A percentile compares a stretch with the other conserved stretches of the same genome.
phyloP scores from a whole-genome alignment of 495 filamentous ascomycete genomes.

The Jackrogersella multiformis region DNA sequence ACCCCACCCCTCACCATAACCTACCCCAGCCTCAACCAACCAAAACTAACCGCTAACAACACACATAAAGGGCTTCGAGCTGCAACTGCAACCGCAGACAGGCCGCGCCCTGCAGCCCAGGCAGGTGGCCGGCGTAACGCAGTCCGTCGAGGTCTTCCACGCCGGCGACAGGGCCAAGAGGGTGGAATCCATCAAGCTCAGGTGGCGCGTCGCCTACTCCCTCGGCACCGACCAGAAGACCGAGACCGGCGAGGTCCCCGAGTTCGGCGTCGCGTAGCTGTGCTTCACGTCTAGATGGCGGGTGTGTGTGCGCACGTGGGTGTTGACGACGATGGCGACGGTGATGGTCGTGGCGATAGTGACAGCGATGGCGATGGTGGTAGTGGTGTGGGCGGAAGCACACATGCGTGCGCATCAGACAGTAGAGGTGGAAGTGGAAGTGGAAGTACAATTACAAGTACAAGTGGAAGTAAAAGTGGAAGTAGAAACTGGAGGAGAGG shows the following conservation, averaged over 20 bases:
- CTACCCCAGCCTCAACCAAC: neutral
- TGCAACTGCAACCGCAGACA: constrained; percentile 84
- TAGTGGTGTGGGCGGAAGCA: too few species aligned
- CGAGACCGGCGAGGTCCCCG: constrained; percentile 90
- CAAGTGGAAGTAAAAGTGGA: neutral
- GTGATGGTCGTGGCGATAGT: too few species aligned
- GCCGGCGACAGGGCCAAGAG: constrained; percentile 72
- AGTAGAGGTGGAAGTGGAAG: neutral
- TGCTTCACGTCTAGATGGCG: too few species aligned
- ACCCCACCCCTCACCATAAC: neutral
- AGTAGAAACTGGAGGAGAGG: neutral
- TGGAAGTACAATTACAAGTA: neutral
- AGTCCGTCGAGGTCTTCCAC: constrained; percentile 77
- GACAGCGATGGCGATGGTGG: too few species aligned
- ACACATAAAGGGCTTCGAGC: constrained; percentile 70
- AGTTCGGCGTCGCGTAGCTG: constrained; percentile 72
- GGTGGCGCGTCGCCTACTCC: constrained; percentile 87
- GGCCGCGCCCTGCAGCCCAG: constrained; percentile 76
- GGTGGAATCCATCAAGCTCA: constrained; percentile 80
- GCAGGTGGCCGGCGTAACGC: constrained; percentile 80
- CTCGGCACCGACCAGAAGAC: constrained; percentile 66
- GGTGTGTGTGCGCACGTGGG: too few species aligned
- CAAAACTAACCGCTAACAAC: constrained; percentile 5
- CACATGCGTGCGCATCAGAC: too few species aligned
- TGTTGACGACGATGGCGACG: too few species aligned